These are phyloP conservation scores for bread wheat (Triticum aestivum) DNA, from an alignment of 176 grass and related monocot genomes.

Conservation along the genomic window IWGSC_CS_RefSeq_v2.1 NC_057813.1:227779709-227780208, in stretches of 20 bases:
- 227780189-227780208: neutral
- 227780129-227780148: neutral
- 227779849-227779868: slow-evolving; percentile 34
- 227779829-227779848: slow-evolving; percentile 9
- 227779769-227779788: slow-evolving; percentile 36
- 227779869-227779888: slow-evolving; percentile 39
- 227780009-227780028: slow-evolving; percentile 27
- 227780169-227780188: neutral
- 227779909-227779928: neutral
- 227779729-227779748: neutral
- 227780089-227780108: slow-evolving; percentile 20
- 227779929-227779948: slow-evolving; percentile 20
- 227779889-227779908: slow-evolving; percentile 8
- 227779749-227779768: neutral
- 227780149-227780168: neutral
- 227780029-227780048: slow-evolving; percentile 17
- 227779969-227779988: neutral
- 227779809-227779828: slow-evolving; percentile 27
- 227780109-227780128: neutral
- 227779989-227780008: neutral
- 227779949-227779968: neutral
- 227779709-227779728: too few relatives aligned
- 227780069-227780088: slow-evolving; percentile 14
- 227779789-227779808: slow-evolving; percentile 52
- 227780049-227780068: slow-evolving; percentile 8